Percentiles rank a stretch among this genome's conserved stretches.
Conservation (phyloP, 257 asterid genomes). For the Plantago major region DNA sequence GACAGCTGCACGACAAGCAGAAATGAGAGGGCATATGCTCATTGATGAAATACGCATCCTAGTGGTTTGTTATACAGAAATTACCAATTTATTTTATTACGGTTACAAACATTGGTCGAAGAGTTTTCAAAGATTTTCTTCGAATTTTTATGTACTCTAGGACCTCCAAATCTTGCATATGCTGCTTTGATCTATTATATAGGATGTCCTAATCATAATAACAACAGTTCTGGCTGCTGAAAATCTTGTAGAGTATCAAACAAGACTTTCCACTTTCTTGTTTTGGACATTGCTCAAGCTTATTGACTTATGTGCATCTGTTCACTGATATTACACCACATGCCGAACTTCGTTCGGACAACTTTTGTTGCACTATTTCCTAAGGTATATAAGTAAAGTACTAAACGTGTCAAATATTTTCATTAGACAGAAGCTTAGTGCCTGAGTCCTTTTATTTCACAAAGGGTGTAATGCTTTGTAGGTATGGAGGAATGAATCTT, state of each 20-base stretch:
- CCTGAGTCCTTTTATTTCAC: no score
- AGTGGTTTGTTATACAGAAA: slow-evolving; percentile 48
- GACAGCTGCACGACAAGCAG: slow-evolving; percentile 97
- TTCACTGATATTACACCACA: background rate
- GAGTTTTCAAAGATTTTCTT: no score
- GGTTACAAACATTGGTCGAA: no score
- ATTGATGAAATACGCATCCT: slow-evolving; percentile 95
- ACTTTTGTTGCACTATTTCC: background rate
- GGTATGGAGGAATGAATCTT: background rate
- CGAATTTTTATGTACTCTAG: background rate
- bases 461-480: no score
- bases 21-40: slow-evolving; percentile 85
- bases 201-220: background rate
- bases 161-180: slow-evolving; percentile 12
- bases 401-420: no score
- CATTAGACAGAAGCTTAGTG: no score
- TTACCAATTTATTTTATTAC: slow-evolving; percentile 5
- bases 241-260: slow-evolving; percentile 12
- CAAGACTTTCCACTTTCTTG: no score
- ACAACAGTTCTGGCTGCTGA: background rate
- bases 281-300: no score
- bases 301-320: background rate
- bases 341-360: background rate
- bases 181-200: slow-evolving; percentile 17
- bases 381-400: background rate